Evolutionary conservation across 1,284 basidiomycete genomes (phyloP), one percentile per base, ranked within the genome.

Genomic region (Agaricales sp.): DNA sequence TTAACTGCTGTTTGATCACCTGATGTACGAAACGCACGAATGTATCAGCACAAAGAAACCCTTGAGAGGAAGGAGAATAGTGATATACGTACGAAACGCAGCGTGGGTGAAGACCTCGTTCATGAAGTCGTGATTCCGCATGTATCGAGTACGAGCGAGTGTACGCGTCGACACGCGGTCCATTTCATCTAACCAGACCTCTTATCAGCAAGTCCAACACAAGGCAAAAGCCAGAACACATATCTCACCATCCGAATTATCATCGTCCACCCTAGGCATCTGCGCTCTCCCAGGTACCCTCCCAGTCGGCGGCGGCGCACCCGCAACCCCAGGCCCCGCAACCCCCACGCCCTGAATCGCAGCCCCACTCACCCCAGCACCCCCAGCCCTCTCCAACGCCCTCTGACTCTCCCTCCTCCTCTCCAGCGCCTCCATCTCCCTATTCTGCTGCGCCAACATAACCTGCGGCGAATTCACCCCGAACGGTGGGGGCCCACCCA

Each of bases 81-180:
- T 30, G 19, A 16, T 4, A 51, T 13, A 60, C 68, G 51, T 54
- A 82, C 86, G 75, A 57, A 78, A 82, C 0, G 81, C 81, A 18
- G 86, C 84, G 53, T 74, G 70, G 57, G 69, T 72, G 61, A 90
- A 89, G 1, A 90, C 80, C 45, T 85, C 82, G 57, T 83, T 82
- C 83, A 89, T 87, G 54, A 81, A 69, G 47, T 88, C 87, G 55
- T 89, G 85, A 58, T 90, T 90, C 8, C 87, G 74, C 54, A 73
- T 75, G 59, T 87, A 90, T 30, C 87, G 71, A 11, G 79, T 75
- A 24, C 82, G 58, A 2, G 87, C 82, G 8, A 89, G 68, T 2
- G 83, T 77, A 24, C 84, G 73, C 1, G 82, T 78, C 2, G 87
- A 82, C 51, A 89, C 79, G 50, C 71, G 68, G 49, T 88, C 83